Evolutionary conservation across 2,329 filamentous ascomycete species (phyloP).

Genomic region (Sporothrix schenckii): DNA sequence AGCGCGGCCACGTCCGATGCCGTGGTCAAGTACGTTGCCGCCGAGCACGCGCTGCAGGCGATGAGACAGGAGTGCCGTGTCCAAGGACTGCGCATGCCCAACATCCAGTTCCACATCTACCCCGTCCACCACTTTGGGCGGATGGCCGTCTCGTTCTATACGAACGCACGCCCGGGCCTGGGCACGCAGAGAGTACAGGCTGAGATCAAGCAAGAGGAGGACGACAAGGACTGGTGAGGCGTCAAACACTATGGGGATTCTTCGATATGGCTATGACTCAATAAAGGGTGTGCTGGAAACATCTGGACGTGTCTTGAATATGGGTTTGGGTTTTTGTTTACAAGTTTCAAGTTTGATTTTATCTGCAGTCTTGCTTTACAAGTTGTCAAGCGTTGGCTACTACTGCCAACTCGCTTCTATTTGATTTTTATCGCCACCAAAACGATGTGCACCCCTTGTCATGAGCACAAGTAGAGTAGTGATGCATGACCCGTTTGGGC

Average conservation of each 20-base stretch:
- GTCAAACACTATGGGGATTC: no score
- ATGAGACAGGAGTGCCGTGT: neutral
- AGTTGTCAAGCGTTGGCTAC: no score
- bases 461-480: neutral
- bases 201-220: no score
- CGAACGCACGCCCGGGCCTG: neutral
- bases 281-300: no score
- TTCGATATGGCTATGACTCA: no score
- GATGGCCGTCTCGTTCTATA: neutral
- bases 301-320: neutral
- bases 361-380: no score
- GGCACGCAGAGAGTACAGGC: no score
- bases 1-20: neutral
- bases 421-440: neutral
- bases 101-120: conserved; percentile 8
- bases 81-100: neutral
- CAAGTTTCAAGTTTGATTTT: neutral
- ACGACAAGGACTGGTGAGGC: neutral
- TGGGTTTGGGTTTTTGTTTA: neutral
- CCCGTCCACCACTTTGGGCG: neutral
- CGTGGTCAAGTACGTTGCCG: neutral
- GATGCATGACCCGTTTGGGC: neutral
- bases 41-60: neutral
- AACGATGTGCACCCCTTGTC: neutral
- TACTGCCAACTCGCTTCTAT: neutral